Conservation (phyloP, 2,329 filamentous ascomycete species). For the Colletotrichum sidae region DNA sequence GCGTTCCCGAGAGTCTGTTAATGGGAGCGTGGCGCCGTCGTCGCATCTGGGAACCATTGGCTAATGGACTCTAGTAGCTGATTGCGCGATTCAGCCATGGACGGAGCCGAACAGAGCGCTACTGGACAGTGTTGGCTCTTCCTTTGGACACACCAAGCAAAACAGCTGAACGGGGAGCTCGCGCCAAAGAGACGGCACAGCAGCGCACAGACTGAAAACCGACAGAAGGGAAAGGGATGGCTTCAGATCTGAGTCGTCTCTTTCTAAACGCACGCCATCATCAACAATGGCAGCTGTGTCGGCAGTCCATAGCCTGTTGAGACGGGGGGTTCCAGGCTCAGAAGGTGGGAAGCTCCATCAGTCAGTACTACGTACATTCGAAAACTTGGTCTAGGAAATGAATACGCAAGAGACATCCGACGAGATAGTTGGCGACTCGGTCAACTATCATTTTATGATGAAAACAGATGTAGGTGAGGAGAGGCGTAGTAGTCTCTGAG, state of each 20-base stretch:
- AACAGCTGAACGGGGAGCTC: background rate
- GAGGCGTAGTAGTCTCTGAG: conserved; percentile 20
- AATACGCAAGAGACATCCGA: conserved; percentile 5
- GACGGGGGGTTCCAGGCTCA: background rate
- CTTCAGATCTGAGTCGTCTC: conserved; percentile 21
- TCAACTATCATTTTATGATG: conserved; percentile 32
- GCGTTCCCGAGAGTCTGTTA: conserved; percentile 30
- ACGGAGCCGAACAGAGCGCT: too few species aligned
- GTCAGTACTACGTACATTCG: too few species aligned
- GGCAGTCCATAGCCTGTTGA: conserved; percentile 5
- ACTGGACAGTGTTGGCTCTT: too few species aligned
- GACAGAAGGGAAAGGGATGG: conserved; percentile 32
- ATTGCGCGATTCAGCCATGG: background rate
- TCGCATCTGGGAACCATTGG: too few species aligned
- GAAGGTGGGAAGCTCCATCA: background rate
- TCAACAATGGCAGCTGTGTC: background rate
- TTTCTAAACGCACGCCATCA: conserved; percentile 23
- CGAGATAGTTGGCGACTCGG: conserved; percentile 1
- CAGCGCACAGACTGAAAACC: conserved; percentile 30
- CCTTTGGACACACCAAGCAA: too few species aligned
- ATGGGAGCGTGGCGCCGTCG: background rate
- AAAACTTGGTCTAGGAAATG: background rate
- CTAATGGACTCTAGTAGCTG: too few species aligned
- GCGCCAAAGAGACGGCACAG: conserved; percentile 16
- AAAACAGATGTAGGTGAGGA: conserved; percentile 1